These are phyloP conservation scores for Paralagenidium karlingii DNA, from an alignment of 352 stramenopile species.

Conservation along the genomic window DNA sequence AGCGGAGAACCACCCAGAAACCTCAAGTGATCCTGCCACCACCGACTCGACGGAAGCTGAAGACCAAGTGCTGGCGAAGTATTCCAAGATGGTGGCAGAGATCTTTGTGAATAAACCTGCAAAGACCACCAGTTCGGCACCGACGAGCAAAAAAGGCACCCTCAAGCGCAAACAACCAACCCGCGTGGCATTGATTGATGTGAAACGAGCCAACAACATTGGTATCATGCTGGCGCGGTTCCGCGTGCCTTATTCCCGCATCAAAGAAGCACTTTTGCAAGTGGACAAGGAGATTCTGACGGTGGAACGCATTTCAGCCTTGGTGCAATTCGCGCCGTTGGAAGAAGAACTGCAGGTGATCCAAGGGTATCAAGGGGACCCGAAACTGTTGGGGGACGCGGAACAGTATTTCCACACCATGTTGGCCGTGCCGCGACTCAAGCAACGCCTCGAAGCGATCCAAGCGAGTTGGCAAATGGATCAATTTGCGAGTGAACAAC, in stretches of 20 bases:
- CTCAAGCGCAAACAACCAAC: conserved; percentile 48
- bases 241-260: conserved; percentile 65
- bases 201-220: conserved; percentile 79
- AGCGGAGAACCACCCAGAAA: conserved; percentile 21
- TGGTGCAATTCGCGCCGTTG: conserved; percentile 73
- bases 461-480: conserved; percentile 80
- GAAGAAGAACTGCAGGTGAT: conserved; percentile 56
- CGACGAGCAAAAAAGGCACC: conserved; percentile 11
- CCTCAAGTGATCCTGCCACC: background rate
- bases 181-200: conserved; percentile 66
- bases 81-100: conserved; percentile 44
- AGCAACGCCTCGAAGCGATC: conserved; percentile 58
- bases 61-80: conserved; percentile 30
- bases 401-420: conserved; percentile 74
- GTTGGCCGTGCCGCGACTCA: conserved; percentile 40
- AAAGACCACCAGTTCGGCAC: conserved; percentile 33
- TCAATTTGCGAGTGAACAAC: conserved; percentile 66
- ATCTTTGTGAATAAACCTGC: conserved; percentile 76
- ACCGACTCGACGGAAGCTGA: background rate
- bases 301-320: conserved; percentile 47
- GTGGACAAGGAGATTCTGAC: conserved; percentile 70
- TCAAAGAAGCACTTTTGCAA: conserved; percentile 59
- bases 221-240: conserved; percentile 80
- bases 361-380: conserved; percentile 42
- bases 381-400: conserved; percentile 61